Evolutionary conservation across 2,329 filamentous ascomycete genomes (phyloP).

Genomic region (Lachnellula arida): DNA sequence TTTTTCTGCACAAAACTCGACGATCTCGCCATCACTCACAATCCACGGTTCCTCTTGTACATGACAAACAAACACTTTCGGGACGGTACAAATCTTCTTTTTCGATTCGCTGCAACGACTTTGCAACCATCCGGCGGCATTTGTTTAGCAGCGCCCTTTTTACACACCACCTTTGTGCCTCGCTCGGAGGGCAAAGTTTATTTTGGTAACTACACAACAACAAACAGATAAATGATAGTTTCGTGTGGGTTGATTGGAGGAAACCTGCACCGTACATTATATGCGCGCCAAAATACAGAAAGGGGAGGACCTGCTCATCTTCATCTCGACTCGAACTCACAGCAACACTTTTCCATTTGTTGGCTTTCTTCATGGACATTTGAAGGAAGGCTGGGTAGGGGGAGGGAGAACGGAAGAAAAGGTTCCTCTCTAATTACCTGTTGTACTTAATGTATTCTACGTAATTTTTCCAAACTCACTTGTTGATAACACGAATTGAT

Average conservation of each 20-base stretch:
- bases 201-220: not conserved
- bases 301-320: not conserved
- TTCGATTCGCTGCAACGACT: conserved; percentile 8
- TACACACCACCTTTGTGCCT: not conserved
- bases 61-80: conserved; percentile 1
- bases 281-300: not conserved
- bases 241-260: not conserved
- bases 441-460: conserved; percentile 20
- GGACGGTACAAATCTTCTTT: conserved; percentile 1
- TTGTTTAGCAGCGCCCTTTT: not conserved
- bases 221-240: not conserved
- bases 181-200: conserved; percentile 3
- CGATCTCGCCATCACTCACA: not conserved
- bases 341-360: not conserved
- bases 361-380: not conserved
- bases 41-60: conserved; percentile 5
- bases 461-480: conserved; percentile 12
- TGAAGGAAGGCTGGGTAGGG: not conserved
- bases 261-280: not conserved
- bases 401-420: conserved; percentile 4
- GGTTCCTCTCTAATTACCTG: not conserved
- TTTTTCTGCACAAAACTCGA: conserved; percentile 4
- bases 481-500: conserved; percentile 3
- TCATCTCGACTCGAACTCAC: not conserved
- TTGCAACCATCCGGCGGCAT: not conserved